phyloP scores from a whole-genome alignment of 441 rosid genomes.

The Erodium chrysanthum region DNA sequence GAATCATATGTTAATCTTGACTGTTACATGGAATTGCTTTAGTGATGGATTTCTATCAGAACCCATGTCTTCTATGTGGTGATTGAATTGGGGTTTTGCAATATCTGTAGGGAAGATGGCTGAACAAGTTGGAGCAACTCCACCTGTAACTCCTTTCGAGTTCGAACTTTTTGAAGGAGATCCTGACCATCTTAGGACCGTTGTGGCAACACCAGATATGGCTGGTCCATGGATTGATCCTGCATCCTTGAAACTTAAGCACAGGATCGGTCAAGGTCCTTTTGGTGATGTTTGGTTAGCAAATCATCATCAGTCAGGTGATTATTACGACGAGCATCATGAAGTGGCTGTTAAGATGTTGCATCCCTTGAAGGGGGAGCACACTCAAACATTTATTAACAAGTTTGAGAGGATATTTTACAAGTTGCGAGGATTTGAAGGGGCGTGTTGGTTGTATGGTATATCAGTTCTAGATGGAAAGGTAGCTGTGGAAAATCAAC shows the following conservation, averaged over 20 bases:
- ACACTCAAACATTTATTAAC: slow-evolving; percentile 29
- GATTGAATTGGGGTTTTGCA: background rate
- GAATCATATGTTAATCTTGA: no score
- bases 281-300: slow-evolving; percentile 92
- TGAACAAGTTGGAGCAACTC: slow-evolving; percentile 28
- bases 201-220: slow-evolving; percentile 42
- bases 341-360: slow-evolving; percentile 83
- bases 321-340: slow-evolving; percentile 50
- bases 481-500: slow-evolving; percentile 26
- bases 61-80: no score
- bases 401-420: slow-evolving; percentile 53
- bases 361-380: slow-evolving; percentile 51
- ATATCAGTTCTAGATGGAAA: slow-evolving; percentile 59
- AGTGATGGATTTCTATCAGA: no score
- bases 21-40: no score
- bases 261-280: slow-evolving; percentile 80
- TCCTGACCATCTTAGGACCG: slow-evolving; percentile 41
- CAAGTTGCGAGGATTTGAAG: slow-evolving; percentile 39
- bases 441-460: slow-evolving; percentile 53
- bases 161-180: slow-evolving; percentile 59
- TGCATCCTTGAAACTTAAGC: slow-evolving; percentile 52
- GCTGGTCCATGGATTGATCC: slow-evolving; percentile 59
- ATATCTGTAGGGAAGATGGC: slow-evolving; percentile 41
- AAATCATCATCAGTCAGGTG: slow-evolving; percentile 51
- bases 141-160: slow-evolving; percentile 32